Evolutionary conservation across 495 filamentous ascomycete genomes (phyloP).

Genomic region (Penicillium antarcticum): DNA sequence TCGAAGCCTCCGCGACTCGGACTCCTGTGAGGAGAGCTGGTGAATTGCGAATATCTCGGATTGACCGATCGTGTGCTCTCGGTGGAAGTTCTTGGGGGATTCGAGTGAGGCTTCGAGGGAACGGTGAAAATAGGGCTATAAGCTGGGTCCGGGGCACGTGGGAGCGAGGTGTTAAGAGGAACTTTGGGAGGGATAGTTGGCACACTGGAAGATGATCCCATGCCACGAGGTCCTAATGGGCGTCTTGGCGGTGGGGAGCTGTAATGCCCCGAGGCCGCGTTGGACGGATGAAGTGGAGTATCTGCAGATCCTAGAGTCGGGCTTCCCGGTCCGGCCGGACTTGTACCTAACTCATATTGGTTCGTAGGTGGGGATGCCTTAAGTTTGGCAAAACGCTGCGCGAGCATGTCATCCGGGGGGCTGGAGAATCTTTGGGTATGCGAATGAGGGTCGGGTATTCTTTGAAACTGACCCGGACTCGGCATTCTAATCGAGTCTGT

Average conservation of each 20-base stretch:
- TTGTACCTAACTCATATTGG: constrained; percentile 31
- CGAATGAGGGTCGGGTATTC: constrained; percentile 14
- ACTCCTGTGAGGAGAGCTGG: constrained; percentile 35
- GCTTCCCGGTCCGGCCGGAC: constrained; percentile 11
- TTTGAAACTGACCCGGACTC: constrained; percentile 40
- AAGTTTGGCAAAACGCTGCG: constrained; percentile 45
- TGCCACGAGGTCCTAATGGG: constrained; percentile 54
- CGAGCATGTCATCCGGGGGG: constrained; percentile 36
- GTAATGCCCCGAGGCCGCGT: constrained; percentile 16
- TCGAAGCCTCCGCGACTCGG: constrained; percentile 32
- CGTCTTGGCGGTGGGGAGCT: constrained; percentile 26
- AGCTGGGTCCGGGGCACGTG: constrained; percentile 76
- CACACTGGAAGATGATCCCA: constrained; percentile 43
- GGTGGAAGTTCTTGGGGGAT: constrained; percentile 49
- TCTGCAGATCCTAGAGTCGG: constrained; percentile 30
- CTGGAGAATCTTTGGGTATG: constrained; percentile 24
- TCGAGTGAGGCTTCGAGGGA: constrained; percentile 40
- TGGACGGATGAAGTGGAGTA: constrained; percentile 25
- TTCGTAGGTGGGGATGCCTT: constrained; percentile 25
- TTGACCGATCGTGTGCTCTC: constrained; percentile 37
- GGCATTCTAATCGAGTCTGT: constrained; percentile 36
- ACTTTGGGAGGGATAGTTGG: constrained; percentile 54
- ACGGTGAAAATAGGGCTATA: constrained; percentile 66
- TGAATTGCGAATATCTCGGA: constrained; percentile 37
- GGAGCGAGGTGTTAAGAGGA: constrained; percentile 59